Percentiles rank a stretch among this genome's conserved stretches.
phyloP scores from a whole-genome alignment of 495 filamentous ascomycete species.

The Aspergillus carlsbadensis region DNA sequence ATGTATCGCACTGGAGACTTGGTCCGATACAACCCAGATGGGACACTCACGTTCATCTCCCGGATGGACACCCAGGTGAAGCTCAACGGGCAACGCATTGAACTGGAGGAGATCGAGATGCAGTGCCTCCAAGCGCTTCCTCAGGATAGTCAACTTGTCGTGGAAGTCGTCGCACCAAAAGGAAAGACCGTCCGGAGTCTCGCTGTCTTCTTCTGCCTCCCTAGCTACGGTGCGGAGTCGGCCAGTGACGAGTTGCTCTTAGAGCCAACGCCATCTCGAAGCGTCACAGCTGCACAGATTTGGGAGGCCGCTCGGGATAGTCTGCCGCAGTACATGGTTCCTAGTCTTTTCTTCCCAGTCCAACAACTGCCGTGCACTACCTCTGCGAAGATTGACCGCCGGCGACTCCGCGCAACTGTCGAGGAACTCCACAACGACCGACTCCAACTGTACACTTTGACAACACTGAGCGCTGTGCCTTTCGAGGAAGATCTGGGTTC shows the following conservation, averaged over 20 bases:
- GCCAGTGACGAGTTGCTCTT: not conserved
- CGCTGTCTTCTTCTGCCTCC: not conserved
- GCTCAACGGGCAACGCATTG: slow-evolving; percentile 44
- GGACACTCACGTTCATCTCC: slow-evolving; percentile 23
- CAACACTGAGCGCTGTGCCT: not conserved
- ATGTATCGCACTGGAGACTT: slow-evolving; percentile 38
- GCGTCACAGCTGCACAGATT: not conserved
- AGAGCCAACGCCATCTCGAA: not conserved
- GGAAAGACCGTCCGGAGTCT: not conserved
- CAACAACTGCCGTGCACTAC: slow-evolving; percentile 31
- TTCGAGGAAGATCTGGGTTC: not conserved
- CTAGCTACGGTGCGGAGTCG: not conserved
- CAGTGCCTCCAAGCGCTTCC: slow-evolving; percentile 8
- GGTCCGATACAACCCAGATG: slow-evolving; percentile 23
- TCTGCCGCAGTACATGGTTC: slow-evolving; percentile 45
- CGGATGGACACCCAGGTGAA: slow-evolving; percentile 43
- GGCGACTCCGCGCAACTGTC: slow-evolving; percentile 10
- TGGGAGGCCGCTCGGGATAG: not conserved
- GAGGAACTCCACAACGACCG: not conserved
- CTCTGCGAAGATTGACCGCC: slow-evolving; percentile 38
- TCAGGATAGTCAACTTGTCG: not conserved
- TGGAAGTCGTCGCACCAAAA: not conserved
- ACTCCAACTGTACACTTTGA: not conserved
- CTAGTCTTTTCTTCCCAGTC: slow-evolving; percentile 30
- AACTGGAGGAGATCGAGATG: slow-evolving; percentile 41